These are phyloP conservation scores for Sarcodon sp. DNA, from an alignment of 768 basidiomycete species.

Conservation along the genomic window DNA sequence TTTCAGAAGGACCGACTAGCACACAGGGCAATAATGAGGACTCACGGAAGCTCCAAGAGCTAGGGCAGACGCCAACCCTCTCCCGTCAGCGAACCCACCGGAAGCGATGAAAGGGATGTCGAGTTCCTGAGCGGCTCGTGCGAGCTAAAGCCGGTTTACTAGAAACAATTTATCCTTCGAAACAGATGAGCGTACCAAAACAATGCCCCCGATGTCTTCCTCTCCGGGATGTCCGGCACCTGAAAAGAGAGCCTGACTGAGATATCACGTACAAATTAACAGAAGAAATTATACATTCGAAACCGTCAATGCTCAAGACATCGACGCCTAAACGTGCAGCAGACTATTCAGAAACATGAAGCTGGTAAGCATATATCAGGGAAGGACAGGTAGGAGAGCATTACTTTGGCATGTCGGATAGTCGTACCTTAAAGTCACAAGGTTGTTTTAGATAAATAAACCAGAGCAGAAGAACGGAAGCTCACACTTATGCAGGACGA, in stretches of 20 bases:
- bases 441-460: neutral
- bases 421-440: slow-evolving; percentile 28
- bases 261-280: neutral
- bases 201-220: slow-evolving; percentile 81
- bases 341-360: slow-evolving; percentile 18
- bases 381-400: neutral
- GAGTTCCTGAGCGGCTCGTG: slow-evolving; percentile 76
- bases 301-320: slow-evolving; percentile 79
- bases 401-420: slow-evolving; percentile 73
- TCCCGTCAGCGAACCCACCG: slow-evolving; percentile 81
- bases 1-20: neutral
- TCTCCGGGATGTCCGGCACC: slow-evolving; percentile 93
- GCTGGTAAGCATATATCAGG: neutral
- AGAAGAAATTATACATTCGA: slow-evolving; percentile 52
- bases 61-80: slow-evolving; percentile 73
- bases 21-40: slow-evolving; percentile 3
- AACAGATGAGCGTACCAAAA: slow-evolving; percentile 39
- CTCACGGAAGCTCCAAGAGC: slow-evolving; percentile 71
- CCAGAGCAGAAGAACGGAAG: neutral
- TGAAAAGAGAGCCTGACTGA: slow-evolving; percentile 15
- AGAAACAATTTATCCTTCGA: slow-evolving; percentile 4
- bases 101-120: slow-evolving; percentile 82
- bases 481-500: slow-evolving; percentile 78
- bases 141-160: slow-evolving; percentile 39
- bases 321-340: slow-evolving; percentile 78